Evolutionary conservation across 768 basidiomycete species (phyloP).

Genomic region (Candolleomyces eurysporus): DNA sequence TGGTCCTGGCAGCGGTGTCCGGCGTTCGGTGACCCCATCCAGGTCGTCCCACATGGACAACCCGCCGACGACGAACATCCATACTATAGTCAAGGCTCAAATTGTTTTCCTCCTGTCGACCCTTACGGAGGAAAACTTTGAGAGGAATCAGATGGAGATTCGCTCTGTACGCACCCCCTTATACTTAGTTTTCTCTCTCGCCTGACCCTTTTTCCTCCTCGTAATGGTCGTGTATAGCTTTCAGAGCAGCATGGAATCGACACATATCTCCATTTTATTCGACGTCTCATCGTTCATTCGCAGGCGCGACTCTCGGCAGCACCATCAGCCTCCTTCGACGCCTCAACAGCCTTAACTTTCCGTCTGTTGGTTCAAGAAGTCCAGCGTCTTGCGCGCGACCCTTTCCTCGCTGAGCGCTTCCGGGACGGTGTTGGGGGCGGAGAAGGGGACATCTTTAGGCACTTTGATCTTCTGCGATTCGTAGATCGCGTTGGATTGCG

Average conservation of each 20-base stretch:
- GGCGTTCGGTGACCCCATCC: slow-evolving; percentile 74
- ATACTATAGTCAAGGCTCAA: slow-evolving; percentile 94
- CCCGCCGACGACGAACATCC: slow-evolving; percentile 80
- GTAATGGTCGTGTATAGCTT: slow-evolving; percentile 52
- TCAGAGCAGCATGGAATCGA: slow-evolving; percentile 96
- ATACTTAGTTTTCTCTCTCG: slow-evolving; percentile 12
- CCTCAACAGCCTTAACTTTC: slow-evolving; percentile 78
- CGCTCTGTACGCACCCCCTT: slow-evolving; percentile 68
- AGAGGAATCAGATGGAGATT: slow-evolving; percentile 91
- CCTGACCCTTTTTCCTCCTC: slow-evolving; percentile 8
- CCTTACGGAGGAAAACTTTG: slow-evolving; percentile 95
- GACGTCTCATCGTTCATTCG: slow-evolving; percentile 89
- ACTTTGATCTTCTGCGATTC: slow-evolving; percentile 83
- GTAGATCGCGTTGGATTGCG: slow-evolving; percentile 78
- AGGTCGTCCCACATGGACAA: slow-evolving; percentile 89
- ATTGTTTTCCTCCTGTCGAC: slow-evolving; percentile 97
- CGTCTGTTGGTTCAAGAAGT: slow-evolving; percentile 86
- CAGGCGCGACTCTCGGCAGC: slow-evolving; percentile 65
- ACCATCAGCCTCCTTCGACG: slow-evolving; percentile 58
- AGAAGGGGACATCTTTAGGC: slow-evolving; percentile 78
- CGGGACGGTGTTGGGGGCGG: slow-evolving; percentile 87
- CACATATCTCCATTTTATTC: slow-evolving; percentile 96
- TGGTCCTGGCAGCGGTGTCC: slow-evolving; percentile 63
- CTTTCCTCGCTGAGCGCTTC: slow-evolving; percentile 86
- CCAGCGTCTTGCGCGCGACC: slow-evolving; percentile 86